These are phyloP conservation scores for Taphrina deformans DNA, from an alignment of 1,139 yeast species.

Conservation along the genomic window DNA sequence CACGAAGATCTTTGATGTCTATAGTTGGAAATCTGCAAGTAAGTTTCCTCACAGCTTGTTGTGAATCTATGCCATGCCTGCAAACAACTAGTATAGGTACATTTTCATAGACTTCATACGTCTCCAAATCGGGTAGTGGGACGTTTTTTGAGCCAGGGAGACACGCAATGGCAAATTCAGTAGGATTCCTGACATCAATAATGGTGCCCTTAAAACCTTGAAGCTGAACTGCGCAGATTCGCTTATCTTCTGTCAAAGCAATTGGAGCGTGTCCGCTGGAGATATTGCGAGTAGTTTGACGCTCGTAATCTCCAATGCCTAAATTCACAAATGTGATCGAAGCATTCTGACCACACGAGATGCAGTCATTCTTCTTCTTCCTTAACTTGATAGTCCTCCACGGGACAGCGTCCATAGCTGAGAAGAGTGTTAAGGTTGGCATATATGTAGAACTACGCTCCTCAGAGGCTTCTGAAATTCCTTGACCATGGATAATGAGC, in stretches of 20 bases:
- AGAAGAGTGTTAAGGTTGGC: constrained; percentile 70
- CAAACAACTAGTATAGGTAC: constrained; percentile 58
- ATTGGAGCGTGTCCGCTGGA: constrained; percentile 45
- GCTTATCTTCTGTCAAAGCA: constrained; percentile 49
- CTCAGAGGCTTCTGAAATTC: background rate
- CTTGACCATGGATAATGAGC: constrained; percentile 47
- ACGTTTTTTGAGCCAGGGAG: constrained; percentile 63
- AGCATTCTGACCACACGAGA: constrained; percentile 59
- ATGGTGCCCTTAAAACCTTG: constrained; percentile 51
- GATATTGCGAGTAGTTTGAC: constrained; percentile 79
- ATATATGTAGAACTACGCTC: constrained; percentile 38
- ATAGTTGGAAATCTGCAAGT: constrained; percentile 53
- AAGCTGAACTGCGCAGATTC: constrained; percentile 47
- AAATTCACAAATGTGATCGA: constrained; percentile 54
- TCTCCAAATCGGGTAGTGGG: constrained; percentile 55
- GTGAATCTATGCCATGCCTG: constrained; percentile 90
- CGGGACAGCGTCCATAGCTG: constrained; percentile 58
- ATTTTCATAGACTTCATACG: constrained; percentile 3
- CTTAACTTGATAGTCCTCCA: constrained; percentile 80
- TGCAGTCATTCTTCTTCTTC: constrained; percentile 60
- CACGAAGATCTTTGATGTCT: constrained; percentile 64
- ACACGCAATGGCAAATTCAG: constrained; percentile 68
- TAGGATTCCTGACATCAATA: constrained; percentile 78
- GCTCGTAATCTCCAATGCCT: constrained; percentile 50
- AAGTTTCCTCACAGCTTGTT: constrained; percentile 64